Percentiles rank a stretch among this genome's conserved stretches.
Evolutionary conservation across 495 filamentous ascomycete genomes (phyloP).

Genomic region (Penicillium goetzii): DNA sequence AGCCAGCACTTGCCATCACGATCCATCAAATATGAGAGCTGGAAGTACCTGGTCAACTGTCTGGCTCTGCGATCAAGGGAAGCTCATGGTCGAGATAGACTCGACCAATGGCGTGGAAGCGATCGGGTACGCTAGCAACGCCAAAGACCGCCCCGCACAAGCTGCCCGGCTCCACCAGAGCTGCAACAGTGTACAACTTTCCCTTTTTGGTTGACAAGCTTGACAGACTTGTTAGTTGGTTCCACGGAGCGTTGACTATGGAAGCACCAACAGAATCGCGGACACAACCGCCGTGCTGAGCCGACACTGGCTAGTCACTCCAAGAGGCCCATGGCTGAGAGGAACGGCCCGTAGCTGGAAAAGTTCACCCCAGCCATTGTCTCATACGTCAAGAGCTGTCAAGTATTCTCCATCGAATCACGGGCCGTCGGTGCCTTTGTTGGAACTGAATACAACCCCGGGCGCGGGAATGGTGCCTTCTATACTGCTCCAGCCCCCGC

Average conservation of each 20-base stretch:
- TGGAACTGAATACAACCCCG: not conserved
- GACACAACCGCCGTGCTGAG: not conserved
- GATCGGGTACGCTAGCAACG: conserved; percentile 15
- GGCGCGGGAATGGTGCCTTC: not conserved
- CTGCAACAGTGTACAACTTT: conserved; percentile 17
- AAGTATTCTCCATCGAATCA: conserved; percentile 16
- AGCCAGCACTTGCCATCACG: not conserved
- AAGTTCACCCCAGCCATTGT: conserved; percentile 44
- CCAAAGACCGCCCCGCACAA: conserved; percentile 7
- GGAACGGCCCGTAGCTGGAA: conserved; percentile 28
- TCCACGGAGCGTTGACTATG: conserved; percentile 18
- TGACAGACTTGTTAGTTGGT: conserved; percentile 1
- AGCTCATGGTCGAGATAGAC: not conserved
- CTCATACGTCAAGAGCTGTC: conserved; percentile 35
- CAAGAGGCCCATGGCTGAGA: conserved; percentile 9
- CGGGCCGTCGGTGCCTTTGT: conserved; percentile 15
- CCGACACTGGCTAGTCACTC: conserved; percentile 12
- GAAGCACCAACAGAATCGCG: conserved; percentile 14
- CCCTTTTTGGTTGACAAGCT: not conserved
- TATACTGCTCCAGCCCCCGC: not conserved
- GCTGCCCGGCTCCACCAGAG: conserved; percentile 12
- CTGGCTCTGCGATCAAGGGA: not conserved
- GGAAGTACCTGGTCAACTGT: not conserved
- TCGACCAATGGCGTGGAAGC: conserved; percentile 14
- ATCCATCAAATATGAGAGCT: not conserved